A percentile compares a stretch with the other conserved stretches of the same genome.
phyloP scores from a whole-genome alignment of 2,329 filamentous ascomycete genomes.

The Stenocarpella maydis region DNA sequence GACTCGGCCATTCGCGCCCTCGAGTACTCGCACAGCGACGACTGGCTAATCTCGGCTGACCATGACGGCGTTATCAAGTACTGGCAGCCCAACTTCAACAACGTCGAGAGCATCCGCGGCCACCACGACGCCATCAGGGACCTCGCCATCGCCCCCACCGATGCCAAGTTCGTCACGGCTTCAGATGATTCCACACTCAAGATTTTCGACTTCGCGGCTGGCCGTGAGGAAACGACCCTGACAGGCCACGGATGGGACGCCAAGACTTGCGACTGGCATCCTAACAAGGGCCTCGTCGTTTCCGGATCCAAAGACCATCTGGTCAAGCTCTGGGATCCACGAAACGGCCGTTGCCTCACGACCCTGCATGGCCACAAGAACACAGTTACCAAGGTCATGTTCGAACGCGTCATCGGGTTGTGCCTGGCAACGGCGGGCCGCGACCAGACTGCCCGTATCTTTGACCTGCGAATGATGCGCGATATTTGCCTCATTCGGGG shows the following conservation, averaged over 20 bases:
- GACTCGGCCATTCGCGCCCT: conserved; percentile 85
- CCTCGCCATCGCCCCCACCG: conserved; percentile 90
- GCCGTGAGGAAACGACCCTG: conserved; percentile 81
- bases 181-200: conserved; percentile 93
- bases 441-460: conserved; percentile 91
- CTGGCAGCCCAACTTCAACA: conserved; percentile 99
- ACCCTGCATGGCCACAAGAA: conserved; percentile 98
- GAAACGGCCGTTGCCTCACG: conserved; percentile 86
- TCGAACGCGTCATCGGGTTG: conserved; percentile 84
- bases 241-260: conserved; percentile 98
- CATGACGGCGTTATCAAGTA: conserved; percentile 97
- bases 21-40: conserved; percentile 92
- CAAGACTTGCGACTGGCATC: conserved; percentile 97
- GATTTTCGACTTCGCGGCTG: conserved; percentile 94
- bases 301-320: conserved; percentile 98
- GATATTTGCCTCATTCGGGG: conserved; percentile 93
- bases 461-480: conserved; percentile 97
- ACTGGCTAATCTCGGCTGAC: conserved; percentile 96
- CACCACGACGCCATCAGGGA: conserved; percentile 91
- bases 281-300: conserved; percentile 89
- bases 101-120: conserved; percentile 92
- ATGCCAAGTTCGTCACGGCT: conserved; percentile 95
- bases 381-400: conserved; percentile 90
- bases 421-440: conserved; percentile 92
- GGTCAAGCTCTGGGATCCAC: conserved; percentile 98